Base-by-base conservation (phyloP, 208 protist species). In the Leishmania braziliensis region DNA sequence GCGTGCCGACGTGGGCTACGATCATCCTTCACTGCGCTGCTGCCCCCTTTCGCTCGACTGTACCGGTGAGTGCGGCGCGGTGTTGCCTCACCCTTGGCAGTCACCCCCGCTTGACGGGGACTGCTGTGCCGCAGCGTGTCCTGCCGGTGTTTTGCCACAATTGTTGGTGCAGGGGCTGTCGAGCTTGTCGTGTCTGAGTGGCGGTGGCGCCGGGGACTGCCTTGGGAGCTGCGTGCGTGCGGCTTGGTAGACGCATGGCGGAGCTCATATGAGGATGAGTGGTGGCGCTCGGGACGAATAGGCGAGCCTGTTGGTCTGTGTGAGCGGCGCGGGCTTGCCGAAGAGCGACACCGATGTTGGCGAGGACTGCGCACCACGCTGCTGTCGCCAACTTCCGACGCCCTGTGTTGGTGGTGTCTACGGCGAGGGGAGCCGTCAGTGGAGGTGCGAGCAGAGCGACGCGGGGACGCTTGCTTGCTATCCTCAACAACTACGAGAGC, bases 51-150 rank as follows among this genome's bases (percentile, higher is more conserved):
- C 26, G 69, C 29, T 63, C 54, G 54, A 77, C 72, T 84, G 75
- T 79, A 73, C 56, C 16, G 53, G 23, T 58, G 46, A 8, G 77
- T 77, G 43, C 63, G 82, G 33, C 46, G 78, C 9, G 82, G 60
- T 9, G 82, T 76, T 46, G 46, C 63, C 50, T 74, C 60, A 12
- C 43, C 48, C 65, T 48, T 77, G 20, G 20, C 51, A 29, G 75
- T 9, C 36, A 51, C 43, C 54, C 75, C 82, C 53, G 16, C 72
- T 10, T 81, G 77, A 20, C 48, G 63, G 16, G 77, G 66, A 23
- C 82, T 85, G 33, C 77, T 77, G 65, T 85, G 56, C 60, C 72
- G 82, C 20, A 85, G 82, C 33, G 82, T 78, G 73, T 85, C 84
- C 29, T 84, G 84, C 36, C 78, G 79, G 70, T 73, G 60, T 48